Percentiles rank a stretch among this genome's conserved stretches.
Conservation (phyloP, 2,329 filamentous ascomycete genomes). For the Xylaria sp. region DNA sequence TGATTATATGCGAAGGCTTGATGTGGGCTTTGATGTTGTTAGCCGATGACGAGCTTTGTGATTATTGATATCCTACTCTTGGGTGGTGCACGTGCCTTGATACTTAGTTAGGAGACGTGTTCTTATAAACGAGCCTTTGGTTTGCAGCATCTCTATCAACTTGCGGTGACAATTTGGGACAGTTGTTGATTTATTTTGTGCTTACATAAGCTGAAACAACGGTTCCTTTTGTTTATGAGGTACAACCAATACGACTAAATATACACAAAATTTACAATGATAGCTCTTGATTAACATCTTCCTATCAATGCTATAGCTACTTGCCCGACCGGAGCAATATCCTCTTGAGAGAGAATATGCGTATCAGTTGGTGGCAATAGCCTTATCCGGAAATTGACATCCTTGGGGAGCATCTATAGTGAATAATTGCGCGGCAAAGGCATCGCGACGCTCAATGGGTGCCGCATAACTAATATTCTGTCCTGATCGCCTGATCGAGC, state of each 20-base stretch:
- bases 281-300: neutral
- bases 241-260: neutral
- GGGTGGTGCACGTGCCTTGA: too few relatives aligned
- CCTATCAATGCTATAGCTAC: slow-evolving; percentile 5
- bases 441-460: slow-evolving; percentile 5
- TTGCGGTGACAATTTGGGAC: neutral
- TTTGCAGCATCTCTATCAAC: too few relatives aligned
- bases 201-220: too few relatives aligned
- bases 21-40: too few relatives aligned
- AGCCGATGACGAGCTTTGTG: too few relatives aligned
- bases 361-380: slow-evolving; percentile 7
- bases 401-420: slow-evolving; percentile 14
- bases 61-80: too few relatives aligned
- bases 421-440: neutral
- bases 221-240: too few relatives aligned
- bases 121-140: too few relatives aligned
- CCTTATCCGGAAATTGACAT: slow-evolving; percentile 2
- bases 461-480: slow-evolving; percentile 25
- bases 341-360: slow-evolving; percentile 8
- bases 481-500: slow-evolving; percentile 25
- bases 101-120: too few relatives aligned
- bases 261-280: slow-evolving; percentile 26
- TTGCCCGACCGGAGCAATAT: neutral
- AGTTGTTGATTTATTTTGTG: too few relatives aligned
- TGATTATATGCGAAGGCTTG: too few relatives aligned